A percentile compares a stretch with the other conserved stretches of the same genome.
Conservation (phyloP, 768 basidiomycete genomes). For the Russula sp. region DNA sequence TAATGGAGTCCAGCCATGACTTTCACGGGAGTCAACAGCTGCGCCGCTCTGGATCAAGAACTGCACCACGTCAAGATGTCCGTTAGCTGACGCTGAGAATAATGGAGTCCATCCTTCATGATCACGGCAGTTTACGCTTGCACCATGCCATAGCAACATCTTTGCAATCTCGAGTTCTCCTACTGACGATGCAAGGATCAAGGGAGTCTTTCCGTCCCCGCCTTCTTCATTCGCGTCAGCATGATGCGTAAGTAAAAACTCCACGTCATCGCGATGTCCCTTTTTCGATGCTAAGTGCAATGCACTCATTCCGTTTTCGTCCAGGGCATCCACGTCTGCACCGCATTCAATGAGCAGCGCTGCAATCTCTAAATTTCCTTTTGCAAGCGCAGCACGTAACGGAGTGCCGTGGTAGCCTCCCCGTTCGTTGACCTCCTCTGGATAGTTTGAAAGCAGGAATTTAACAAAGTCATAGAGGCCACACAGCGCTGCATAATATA, state of each 20-base stretch:
- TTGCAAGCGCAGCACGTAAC: neutral
- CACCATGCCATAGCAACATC: neutral
- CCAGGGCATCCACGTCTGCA: neutral
- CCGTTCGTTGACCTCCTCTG: neutral
- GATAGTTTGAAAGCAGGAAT: neutral
- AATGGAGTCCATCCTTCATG: neutral
- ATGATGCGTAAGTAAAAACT: neutral
- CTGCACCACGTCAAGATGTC: neutral
- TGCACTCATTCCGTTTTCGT: accelerated
- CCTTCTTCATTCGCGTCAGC: neutral
- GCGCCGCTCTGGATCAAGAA: neutral
- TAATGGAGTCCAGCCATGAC: neutral
- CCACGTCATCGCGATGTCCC: neutral
- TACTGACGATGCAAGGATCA: accelerated
- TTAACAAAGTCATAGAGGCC: neutral
- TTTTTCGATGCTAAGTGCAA: neutral
- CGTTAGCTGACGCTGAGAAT: neutral
- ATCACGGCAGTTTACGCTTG: neutral
- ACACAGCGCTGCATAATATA: neutral
- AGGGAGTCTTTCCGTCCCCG: neutral
- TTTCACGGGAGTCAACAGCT: neutral
- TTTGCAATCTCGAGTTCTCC: neutral
- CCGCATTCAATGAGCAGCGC: neutral
- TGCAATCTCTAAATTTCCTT: neutral
- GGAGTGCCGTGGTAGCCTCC: neutral